Evolutionary conservation across 208 protist species (phyloP), one percentile per base, ranked within the genome.

Genomic region (Porcisia hertigi): DNA sequence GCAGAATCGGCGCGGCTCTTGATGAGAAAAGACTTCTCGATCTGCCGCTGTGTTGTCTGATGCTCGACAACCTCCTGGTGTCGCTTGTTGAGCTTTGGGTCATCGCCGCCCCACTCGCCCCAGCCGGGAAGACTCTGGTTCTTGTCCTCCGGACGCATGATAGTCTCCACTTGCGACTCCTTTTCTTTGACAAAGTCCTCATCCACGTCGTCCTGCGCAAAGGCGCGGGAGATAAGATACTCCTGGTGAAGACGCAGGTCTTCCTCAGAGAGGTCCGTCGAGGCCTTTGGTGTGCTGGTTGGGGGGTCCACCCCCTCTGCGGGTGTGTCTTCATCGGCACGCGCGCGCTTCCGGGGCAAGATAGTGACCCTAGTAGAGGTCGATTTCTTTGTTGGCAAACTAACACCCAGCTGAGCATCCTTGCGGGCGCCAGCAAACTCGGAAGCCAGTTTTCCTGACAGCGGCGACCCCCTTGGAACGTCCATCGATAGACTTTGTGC

Each of bases 21-120:
- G 75, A 93, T 57, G n/a, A 97, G 63, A 63, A 90, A 94, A 12
- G 81, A 86, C 67, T 85, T 85, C 72, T 97, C 89, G 65, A 97
- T 96, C 30, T 89, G 54, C 54, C 88, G 79, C 81, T 97, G 87
- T 60, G 89, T 54, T 12, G 71, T 79, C 16, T 84, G 71, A 54
- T 90, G 84, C 43, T 83, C 71, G 43, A 96, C 53, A 60, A 86
- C 85, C 58, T 86, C 93, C 55, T 92, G 87, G 55, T 97, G 92
- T 8, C 79, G 87, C 60, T 80, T 76, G 83, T 97, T 98, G 14
- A 98, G 88, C 39, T 82, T 62, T 11, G 77, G 78, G 76, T 97
- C 91, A 45, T 92, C 82, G 30, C 95, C 95, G 63, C 95, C 95
- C 95, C 95, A 98, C 83, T 98, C 95, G 43, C 94, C 94, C 95